Conservation (phyloP, 2,329 filamentous ascomycete genomes). For the Pyrenochaeta sp. region DNA sequence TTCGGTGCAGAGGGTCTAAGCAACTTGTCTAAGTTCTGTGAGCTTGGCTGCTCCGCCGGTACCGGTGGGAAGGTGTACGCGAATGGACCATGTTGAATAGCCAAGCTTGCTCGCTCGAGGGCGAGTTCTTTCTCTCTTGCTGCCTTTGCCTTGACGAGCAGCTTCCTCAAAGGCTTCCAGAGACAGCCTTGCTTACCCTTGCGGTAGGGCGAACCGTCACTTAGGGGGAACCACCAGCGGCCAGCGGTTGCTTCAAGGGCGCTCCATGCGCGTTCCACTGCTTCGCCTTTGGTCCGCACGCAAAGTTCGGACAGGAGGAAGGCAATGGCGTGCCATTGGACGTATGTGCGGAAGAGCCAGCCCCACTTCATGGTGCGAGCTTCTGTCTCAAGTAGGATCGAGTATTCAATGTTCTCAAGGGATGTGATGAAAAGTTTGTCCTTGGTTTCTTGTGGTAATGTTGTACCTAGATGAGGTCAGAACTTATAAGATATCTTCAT, state of each 20-base stretch:
- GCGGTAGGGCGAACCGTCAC: conserved; percentile 29
- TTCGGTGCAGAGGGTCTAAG: conserved; percentile 37
- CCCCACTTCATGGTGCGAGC: conserved; percentile 68
- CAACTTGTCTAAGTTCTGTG: conserved; percentile 39
- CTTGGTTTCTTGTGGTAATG: conserved; percentile 68
- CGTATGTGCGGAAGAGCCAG: conserved; percentile 71
- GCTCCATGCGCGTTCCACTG: conserved; percentile 68
- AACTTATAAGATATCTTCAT: too few species aligned
- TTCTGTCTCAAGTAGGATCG: conserved; percentile 71
- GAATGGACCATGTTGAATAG: conserved; percentile 31
- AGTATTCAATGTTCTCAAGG: conserved; percentile 78
- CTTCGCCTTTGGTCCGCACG: conserved; percentile 63
- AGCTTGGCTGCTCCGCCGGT: conserved; percentile 28
- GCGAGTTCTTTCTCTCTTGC: conserved; percentile 62
- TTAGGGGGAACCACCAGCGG: conserved; percentile 52
- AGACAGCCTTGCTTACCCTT: conserved; percentile 60
- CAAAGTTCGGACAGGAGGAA: conserved; percentile 69
- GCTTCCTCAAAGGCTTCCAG: conserved; percentile 69
- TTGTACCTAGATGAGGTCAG: conserved; percentile 45
- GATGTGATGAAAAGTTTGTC: conserved; percentile 76
- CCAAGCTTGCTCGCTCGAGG: conserved; percentile 46
- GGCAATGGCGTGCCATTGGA: conserved; percentile 71
- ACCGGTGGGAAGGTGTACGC: conserved; percentile 15
- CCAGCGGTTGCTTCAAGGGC: conserved; percentile 61
- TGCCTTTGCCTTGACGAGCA: conserved; percentile 66